Evolutionary conservation across 768 basidiomycete genomes (phyloP).

Genomic region (Ramaria rubella): DNA sequence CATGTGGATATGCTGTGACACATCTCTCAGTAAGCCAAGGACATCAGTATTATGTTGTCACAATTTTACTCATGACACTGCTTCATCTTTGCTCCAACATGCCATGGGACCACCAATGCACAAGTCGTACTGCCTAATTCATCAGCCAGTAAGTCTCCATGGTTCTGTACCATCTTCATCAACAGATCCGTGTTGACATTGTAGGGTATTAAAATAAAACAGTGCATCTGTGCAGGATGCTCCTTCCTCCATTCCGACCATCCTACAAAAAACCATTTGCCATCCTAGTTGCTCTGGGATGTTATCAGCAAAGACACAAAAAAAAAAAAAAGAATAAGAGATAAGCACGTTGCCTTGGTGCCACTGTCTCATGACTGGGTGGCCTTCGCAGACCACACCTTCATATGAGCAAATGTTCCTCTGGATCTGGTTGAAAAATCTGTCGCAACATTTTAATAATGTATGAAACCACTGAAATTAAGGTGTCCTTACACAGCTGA

Average conservation of each 20-base stretch:
- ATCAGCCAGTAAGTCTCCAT: neutral
- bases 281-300: neutral
- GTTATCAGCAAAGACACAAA: neutral
- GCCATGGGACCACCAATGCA: neutral
- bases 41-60: too few species aligned
- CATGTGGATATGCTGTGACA: neutral
- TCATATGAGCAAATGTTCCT: neutral
- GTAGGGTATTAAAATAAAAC: neutral
- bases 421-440: neutral
- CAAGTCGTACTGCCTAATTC: neutral
- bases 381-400: neutral
- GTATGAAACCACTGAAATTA: too few species aligned
- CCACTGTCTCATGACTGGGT: neutral
- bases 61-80: neutral
- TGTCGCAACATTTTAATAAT: neutral
- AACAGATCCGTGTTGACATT: neutral
- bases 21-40: neutral
- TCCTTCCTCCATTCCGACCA: neutral
- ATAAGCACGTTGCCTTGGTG: neutral
- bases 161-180: too few species aligned
- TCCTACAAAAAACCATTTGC: neutral
- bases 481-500: neutral
- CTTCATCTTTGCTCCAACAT: constrained; percentile 4
- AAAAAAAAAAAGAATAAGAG: too few species aligned
- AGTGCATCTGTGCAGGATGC: neutral